Evolutionary conservation across 2,329 filamentous ascomycete genomes (phyloP), one percentile per base, ranked within the genome.

Genomic region (Zasmidium angulare): DNA sequence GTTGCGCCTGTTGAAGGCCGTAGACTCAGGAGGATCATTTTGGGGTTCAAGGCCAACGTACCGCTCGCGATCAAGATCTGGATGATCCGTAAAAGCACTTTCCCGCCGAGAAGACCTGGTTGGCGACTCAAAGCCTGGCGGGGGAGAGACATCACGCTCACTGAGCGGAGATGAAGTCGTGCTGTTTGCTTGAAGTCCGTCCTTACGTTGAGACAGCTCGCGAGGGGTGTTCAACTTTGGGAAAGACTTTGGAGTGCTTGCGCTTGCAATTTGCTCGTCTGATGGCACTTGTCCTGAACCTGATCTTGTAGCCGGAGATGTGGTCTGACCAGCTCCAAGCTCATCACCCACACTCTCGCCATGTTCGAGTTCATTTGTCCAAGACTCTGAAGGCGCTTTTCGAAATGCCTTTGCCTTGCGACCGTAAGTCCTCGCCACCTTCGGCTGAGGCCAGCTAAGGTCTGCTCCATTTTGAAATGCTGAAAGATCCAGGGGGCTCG

Each of bases 131-230:
- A 55, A 52, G 31, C 49, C 56, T 22, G 53, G 14, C 46, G 61
- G 61, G 22, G 67, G 68, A 7, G 66, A 67, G n/a, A 63, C 58
- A 4, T 66, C 65, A 26, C 61, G 64, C 48, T 70, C 66, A 53
- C 66, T 71, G 3, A 70, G 62, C 11, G 68, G 66, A 24, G 69
- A 70, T 19, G 68, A 69, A 31, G 50, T n/a, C 2, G 24, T 10
- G 19, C 50, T 40, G 12, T n/a, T 36, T n/a, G 19, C 53, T 58
- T 9, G 50, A 19, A 20, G 19, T 48, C 7, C 40, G 19, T 14
- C 50, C 23, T 43, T 24, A 26, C 20, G 46, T 46, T 20, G 48
- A 48, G 21, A n/a, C n/a, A n/a, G 20, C 11, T n/a, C 23, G 31
- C 21, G 21, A 61, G 58, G 23, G 59, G 56, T 43, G 20, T 48